Evolutionary conservation across 345 rosid species (phyloP).

Genomic region (Eucalyptus sideroxylon): DNA sequence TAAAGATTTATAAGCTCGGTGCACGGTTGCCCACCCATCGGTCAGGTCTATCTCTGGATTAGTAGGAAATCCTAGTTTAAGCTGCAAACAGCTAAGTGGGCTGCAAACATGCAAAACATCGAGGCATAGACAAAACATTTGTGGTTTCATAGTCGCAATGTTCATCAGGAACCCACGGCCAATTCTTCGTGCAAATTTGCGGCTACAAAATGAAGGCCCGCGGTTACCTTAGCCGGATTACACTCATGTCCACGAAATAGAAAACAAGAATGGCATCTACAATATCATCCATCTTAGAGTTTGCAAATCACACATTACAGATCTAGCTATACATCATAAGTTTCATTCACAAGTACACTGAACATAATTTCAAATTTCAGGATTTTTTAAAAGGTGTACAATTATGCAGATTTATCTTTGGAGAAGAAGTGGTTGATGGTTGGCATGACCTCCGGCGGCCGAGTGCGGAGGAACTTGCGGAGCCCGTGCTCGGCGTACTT

Average conservation of each 20-base stretch:
- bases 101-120: background rate
- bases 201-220: background rate
- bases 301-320: background rate
- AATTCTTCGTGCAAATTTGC: background rate
- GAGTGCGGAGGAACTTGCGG: constrained; percentile 56
- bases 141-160: background rate
- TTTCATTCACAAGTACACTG: background rate
- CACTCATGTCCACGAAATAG: background rate
- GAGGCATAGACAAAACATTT: background rate
- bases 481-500: constrained; percentile 53
- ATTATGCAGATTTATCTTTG: background rate
- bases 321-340: background rate
- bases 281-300: background rate
- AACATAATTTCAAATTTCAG: background rate
- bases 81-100: background rate
- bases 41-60: background rate
- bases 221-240: background rate
- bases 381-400: background rate
- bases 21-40: background rate
- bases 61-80: background rate
- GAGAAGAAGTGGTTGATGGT: constrained; percentile 68
- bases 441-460: constrained; percentile 72
- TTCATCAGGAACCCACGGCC: background rate
- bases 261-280: background rate
- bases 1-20: background rate